These are phyloP conservation scores for Dothistroma septosporum DNA, from an alignment of 2,329 filamentous ascomycete species.

Conservation along the genomic window DNA sequence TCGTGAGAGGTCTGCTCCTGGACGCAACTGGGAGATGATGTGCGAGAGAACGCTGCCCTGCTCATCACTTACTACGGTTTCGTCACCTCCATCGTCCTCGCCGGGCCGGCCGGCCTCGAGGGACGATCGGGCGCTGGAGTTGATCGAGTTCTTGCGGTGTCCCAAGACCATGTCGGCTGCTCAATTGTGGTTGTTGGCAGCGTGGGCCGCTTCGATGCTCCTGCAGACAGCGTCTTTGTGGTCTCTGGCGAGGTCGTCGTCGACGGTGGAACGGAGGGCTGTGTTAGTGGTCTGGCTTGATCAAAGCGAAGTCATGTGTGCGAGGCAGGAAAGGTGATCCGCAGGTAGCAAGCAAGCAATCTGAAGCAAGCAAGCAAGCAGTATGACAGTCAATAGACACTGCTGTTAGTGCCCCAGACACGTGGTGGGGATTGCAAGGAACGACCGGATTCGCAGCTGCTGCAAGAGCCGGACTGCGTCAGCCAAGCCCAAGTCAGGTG, in stretches of 20 bases:
- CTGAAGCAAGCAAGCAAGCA: slow-evolving; percentile 4
- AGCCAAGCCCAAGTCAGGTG: background rate
- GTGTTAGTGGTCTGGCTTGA: background rate
- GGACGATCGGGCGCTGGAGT: slow-evolving; percentile 40
- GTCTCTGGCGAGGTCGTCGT: background rate
- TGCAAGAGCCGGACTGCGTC: background rate
- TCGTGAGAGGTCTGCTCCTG: slow-evolving; percentile 88
- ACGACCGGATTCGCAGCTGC: background rate
- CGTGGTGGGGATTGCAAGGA: background rate
- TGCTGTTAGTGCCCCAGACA: background rate
- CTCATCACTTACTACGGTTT: slow-evolving; percentile 79
- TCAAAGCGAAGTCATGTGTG: background rate
- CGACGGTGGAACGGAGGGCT: background rate
- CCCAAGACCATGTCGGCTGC: slow-evolving; percentile 45
- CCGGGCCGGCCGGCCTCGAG: slow-evolving; percentile 39
- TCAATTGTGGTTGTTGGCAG: background rate
- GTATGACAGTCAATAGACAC: background rate
- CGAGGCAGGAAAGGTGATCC: background rate
- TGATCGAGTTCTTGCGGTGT: slow-evolving; percentile 46
- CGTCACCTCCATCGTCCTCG: slow-evolving; percentile 46
- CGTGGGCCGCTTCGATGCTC: background rate
- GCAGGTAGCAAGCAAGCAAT: background rate
- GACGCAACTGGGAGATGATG: slow-evolving; percentile 94
- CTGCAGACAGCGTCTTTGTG: background rate
- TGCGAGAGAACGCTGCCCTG: slow-evolving; percentile 96